Evolutionary conservation across 1,284 basidiomycete genomes (phyloP).

Genomic region (Ustilago hordei): DNA sequence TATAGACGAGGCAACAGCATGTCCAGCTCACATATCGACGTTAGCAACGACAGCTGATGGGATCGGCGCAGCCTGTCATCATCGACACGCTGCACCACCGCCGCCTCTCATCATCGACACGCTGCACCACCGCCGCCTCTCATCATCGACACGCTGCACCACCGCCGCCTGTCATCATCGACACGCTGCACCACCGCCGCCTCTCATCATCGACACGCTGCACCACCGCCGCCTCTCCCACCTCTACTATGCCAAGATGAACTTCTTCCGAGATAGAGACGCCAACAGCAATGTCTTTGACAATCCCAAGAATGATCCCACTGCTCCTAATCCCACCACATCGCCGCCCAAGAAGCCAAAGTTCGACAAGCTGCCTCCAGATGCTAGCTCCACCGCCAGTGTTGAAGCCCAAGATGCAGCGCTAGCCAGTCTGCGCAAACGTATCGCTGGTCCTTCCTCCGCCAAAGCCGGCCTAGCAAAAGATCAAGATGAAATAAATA

Average conservation of each 20-base stretch:
- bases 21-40: background rate
- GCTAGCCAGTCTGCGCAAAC: conserved; percentile 52
- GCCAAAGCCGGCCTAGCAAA: conserved; percentile 65
- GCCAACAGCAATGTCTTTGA: conserved; percentile 45
- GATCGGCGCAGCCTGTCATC: conserved; percentile 5
- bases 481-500: conserved; percentile 62
- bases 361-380: conserved; percentile 5
- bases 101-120: too few relatives aligned
- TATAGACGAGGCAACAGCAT: background rate
- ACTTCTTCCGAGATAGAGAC: conserved; percentile 52
- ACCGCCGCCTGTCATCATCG: background rate
- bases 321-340: conserved; percentile 34
- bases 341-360: conserved; percentile 49
- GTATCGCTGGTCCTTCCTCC: conserved; percentile 64
- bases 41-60: background rate
- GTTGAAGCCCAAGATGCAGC: conserved; percentile 41
- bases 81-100: conserved; percentile 1
- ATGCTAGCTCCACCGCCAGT: background rate
- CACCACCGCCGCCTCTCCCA: background rate
- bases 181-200: conserved; percentile 6
- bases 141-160: conserved; percentile 1
- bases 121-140: too few relatives aligned
- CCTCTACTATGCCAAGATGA: conserved; percentile 27
- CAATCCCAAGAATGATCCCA: conserved; percentile 46
- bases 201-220: conserved; percentile 1